These are phyloP conservation scores for Cubamyces sp. DNA, from an alignment of 768 basidiomycete genomes.

Conservation along the genomic window DNA sequence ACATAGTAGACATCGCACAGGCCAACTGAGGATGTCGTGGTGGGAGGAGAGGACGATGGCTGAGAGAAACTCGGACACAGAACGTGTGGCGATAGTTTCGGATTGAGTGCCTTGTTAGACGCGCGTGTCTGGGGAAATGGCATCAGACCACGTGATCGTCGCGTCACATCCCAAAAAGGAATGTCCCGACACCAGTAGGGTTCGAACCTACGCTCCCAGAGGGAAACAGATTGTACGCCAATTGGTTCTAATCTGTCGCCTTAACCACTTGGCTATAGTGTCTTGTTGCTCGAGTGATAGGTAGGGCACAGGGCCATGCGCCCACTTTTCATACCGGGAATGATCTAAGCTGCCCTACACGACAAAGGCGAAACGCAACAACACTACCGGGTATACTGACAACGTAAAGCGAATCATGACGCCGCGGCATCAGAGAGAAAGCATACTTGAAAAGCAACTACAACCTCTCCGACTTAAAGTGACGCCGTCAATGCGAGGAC, in stretches of 20 bases:
- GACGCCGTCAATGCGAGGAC: conserved; percentile 39
- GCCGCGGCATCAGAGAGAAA: conserved; percentile 16
- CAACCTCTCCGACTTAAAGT: conserved; percentile 24
- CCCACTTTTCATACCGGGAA: too few relatives aligned
- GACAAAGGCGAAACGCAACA: conserved; percentile 12
- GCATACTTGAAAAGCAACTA: conserved; percentile 22
- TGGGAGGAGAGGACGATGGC: conserved; percentile 5
- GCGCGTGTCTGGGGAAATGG: conserved; percentile 14
- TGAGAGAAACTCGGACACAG: conserved; percentile 15
- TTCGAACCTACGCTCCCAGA: conserved; percentile 15
- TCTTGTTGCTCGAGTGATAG: neutral
- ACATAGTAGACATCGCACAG: neutral
- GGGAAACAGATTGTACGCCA: conserved; percentile 4
- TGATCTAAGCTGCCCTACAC: neutral
- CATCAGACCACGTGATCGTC: conserved; percentile 10
- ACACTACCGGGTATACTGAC: conserved; percentile 26
- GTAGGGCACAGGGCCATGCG: neutral
- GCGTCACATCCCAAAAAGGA: conserved; percentile 14
- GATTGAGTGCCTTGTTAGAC: neutral
- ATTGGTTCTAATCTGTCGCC: conserved; percentile 8
- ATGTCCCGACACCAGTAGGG: conserved; percentile 10
- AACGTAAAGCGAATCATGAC: conserved; percentile 21
- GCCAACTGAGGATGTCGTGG: neutral
- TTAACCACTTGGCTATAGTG: conserved; percentile 18
- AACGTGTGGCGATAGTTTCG: conserved; percentile 3